Evolutionary conservation across 2,329 filamentous ascomycete genomes (phyloP).

Genomic region (Bertia moriformis): DNA sequence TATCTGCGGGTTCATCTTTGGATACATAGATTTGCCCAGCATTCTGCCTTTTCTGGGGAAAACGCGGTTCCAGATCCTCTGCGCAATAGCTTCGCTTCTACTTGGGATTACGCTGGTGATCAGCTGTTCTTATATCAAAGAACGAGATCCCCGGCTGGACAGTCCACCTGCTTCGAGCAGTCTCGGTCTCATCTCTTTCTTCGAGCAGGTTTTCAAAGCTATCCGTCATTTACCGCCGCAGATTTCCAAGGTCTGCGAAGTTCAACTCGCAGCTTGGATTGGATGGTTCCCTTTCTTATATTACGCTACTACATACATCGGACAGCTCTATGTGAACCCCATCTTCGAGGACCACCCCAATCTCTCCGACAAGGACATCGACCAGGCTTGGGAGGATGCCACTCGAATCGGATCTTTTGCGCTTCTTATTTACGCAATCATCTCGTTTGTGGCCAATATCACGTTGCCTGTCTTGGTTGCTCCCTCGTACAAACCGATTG

Average conservation of each 20-base stretch:
- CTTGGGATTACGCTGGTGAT: slow-evolving; percentile 56
- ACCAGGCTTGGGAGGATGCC: slow-evolving; percentile 67
- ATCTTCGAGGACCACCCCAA: slow-evolving; percentile 64
- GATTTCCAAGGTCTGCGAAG: slow-evolving; percentile 66
- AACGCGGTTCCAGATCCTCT: slow-evolving; percentile 86
- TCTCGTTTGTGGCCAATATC: slow-evolving; percentile 69
- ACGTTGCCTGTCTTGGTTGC: slow-evolving; percentile 74
- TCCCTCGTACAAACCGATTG: slow-evolving; percentile 47
- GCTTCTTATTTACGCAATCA: slow-evolving; percentile 73
- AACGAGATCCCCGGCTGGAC: slow-evolving; percentile 68
- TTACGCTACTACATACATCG: slow-evolving; percentile 88
- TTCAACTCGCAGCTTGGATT: slow-evolving; percentile 80
- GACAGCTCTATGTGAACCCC: slow-evolving; percentile 80
- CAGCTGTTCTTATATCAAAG: slow-evolving; percentile 55
- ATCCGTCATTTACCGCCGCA: slow-evolving; percentile 69
- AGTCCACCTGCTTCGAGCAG: slow-evolving; percentile 42
- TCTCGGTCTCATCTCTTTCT: slow-evolving; percentile 63
- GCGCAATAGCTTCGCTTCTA: slow-evolving; percentile 65
- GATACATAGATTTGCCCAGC: slow-evolving; percentile 65
- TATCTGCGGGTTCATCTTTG: slow-evolving; percentile 77
- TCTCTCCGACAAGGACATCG: slow-evolving; percentile 62
- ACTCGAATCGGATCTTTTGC: slow-evolving; percentile 82
- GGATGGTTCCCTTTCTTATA: slow-evolving; percentile 93
- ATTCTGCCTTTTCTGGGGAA: slow-evolving; percentile 68
- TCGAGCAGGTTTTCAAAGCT: slow-evolving; percentile 61